Conservation (phyloP, 768 basidiomycete genomes). For the Strobilomyces confusus region DNA sequence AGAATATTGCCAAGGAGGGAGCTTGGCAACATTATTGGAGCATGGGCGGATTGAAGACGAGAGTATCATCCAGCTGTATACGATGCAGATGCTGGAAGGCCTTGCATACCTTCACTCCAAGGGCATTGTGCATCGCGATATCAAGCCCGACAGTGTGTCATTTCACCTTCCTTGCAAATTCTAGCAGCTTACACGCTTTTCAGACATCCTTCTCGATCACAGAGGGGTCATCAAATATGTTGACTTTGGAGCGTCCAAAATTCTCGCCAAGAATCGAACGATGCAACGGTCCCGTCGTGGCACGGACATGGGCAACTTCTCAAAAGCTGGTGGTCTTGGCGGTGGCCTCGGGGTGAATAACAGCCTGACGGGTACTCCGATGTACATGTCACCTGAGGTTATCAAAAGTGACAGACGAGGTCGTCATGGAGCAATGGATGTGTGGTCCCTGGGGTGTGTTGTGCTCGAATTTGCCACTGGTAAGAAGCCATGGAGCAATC, state of each 20-base stretch:
- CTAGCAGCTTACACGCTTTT: constrained; percentile 11
- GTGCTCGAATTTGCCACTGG: constrained; percentile 96
- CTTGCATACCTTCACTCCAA: constrained; percentile 90
- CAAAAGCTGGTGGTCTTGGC: constrained; percentile 33
- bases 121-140: constrained; percentile 91
- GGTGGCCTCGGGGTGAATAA: constrained; percentile 60
- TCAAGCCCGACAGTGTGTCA: constrained; percentile 95
- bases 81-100: constrained; percentile 95
- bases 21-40: constrained; percentile 81
- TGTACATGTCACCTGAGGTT: constrained; percentile 99
- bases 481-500: constrained; percentile 96
- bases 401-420: constrained; percentile 92
- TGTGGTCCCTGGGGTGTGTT: constrained; percentile 98
- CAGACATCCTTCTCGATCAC: constrained; percentile 91
- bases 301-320: constrained; percentile 36
- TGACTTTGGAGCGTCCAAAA: constrained; percentile 96
- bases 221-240: constrained; percentile 93
- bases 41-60: constrained; percentile 97
- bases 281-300: constrained; percentile 66
- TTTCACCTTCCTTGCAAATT: not conserved
- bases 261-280: constrained; percentile 86
- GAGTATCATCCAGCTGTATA: constrained; percentile 91
- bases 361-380: constrained; percentile 93
- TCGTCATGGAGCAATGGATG: constrained; percentile 92
- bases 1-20: constrained; percentile 96